phyloP scores from a whole-genome alignment of 345 rosid species.

The Citrus hindsii region DNA sequence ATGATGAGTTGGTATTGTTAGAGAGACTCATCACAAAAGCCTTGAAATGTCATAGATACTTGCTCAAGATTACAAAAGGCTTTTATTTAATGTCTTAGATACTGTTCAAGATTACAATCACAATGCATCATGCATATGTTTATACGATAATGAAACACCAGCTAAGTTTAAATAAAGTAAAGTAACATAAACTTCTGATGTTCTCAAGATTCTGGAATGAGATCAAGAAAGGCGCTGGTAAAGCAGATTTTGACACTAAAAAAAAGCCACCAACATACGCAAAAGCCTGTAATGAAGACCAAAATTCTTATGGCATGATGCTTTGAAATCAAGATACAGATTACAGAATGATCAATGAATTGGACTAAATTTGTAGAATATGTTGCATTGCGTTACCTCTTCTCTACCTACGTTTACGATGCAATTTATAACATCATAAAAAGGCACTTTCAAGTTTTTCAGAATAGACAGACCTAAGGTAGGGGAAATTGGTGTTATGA shows the following conservation, averaged over 20 bases:
- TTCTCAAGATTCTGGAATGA: neutral
- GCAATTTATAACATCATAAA: slow-evolving; percentile 9
- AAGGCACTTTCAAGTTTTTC: neutral
- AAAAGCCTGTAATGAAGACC: slow-evolving; percentile 8
- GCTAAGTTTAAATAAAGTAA: neutral
- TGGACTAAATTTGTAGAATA: neutral
- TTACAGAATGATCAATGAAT: neutral
- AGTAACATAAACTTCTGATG: too few species aligned
- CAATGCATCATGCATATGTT: neutral
- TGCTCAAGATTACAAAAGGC: too few species aligned
- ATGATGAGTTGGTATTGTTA: too few species aligned
- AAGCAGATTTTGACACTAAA: slow-evolving; percentile 11
- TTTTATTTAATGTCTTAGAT: too few species aligned
- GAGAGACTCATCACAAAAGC: too few species aligned
- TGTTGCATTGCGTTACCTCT: slow-evolving; percentile 9
- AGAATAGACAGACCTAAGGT: neutral
- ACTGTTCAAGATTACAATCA: neutral
- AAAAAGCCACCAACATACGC: slow-evolving; percentile 9
- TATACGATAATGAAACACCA: neutral
- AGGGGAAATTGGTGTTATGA: slow-evolving; percentile 12
- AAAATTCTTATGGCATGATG: neutral
- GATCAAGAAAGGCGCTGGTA: neutral
- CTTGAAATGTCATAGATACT: too few species aligned
- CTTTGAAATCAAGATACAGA: neutral
- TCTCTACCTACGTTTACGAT: slow-evolving; percentile 2